Evolutionary conservation across 192 early-diverging fungal species (phyloP), one percentile per base, ranked within the genome.

Genomic region (Linnemannia zychae): DNA sequence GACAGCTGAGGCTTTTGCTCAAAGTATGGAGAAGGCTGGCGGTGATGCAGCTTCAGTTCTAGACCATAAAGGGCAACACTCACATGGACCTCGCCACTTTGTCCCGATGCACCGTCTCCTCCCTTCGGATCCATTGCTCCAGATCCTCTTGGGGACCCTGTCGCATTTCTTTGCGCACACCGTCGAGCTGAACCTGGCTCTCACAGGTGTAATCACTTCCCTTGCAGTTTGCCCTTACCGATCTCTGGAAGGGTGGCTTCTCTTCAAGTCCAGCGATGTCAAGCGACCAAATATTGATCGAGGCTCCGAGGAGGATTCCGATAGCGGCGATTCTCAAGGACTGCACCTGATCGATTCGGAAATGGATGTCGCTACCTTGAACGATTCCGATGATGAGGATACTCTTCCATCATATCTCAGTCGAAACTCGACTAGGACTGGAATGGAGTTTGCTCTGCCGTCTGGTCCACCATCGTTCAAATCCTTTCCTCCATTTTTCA

Each of bases 121-220:
- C 71, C 89, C 86, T 13, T 90, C 87, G 15, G 95, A 96, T 48
- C 93, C 94, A 0, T 77, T 95, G 7, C 78, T 96, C 7, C 94
- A 94, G 36, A 93, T 89, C 63, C 89, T 96, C 17, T 80, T 96
- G 74, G 88, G 88, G 44, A 87, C 93, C 36, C 87, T 95, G 40
- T 88, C 92, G 37, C 92, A 93, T 71, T 97, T 98, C 78, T 98
- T 97, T 89, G 92, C 92, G 0, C 97, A 99, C 73, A 93, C 95
- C 16, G 94, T 94, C 33, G 94, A 95, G 46, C 92, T 98, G 80
- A 99, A 99, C 79, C 78, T 99, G 81, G 96, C 97, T 0, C 89
- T 99, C 17, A 99, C 98, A 0, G 97, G 96, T 18, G 95, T 98
- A n/a, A 84, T 99, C 24, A 91, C 95, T 0, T 94, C 95, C 17